phyloP scores from a whole-genome alignment of 306 rosid species.

The Fagus crenata region DNA sequence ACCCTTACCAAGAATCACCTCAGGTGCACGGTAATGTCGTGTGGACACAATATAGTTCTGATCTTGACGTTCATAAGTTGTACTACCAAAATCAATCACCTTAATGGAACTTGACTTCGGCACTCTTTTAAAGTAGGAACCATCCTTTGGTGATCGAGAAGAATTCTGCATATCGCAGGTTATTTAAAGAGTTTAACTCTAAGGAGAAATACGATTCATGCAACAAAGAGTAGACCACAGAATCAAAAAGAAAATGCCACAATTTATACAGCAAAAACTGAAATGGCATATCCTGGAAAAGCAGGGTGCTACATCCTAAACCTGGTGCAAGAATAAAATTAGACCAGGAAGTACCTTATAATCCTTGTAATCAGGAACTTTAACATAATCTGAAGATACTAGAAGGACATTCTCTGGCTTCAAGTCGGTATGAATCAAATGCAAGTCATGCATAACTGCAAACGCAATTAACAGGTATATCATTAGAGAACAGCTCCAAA shows the following conservation, averaged over 20 bases:
- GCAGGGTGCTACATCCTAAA: neutral
- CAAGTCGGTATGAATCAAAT: slow-evolving; percentile 82
- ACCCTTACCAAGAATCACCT: slow-evolving; percentile 81
- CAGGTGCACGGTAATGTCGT: slow-evolving; percentile 95
- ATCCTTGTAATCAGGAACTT: slow-evolving; percentile 75
- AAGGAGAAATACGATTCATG: neutral
- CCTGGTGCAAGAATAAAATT: neutral
- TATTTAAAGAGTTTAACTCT: neutral
- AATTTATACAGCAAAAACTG: neutral
- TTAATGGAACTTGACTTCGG: slow-evolving; percentile 90
- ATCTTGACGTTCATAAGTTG: slow-evolving; percentile 81
- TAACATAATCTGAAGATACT: slow-evolving; percentile 65
- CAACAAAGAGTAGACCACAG: neutral
- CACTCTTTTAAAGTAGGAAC: slow-evolving; percentile 69
- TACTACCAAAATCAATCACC: slow-evolving; percentile 98
- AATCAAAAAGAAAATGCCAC: neutral
- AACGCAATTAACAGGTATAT: neutral
- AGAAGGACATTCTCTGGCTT: slow-evolving; percentile 91
- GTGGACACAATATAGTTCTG: slow-evolving; percentile 93
- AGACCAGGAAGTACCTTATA: slow-evolving; percentile 30
- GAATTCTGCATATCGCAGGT: slow-evolving; percentile 48
- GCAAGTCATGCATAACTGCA: slow-evolving; percentile 94
- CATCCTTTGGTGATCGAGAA: slow-evolving; percentile 67
- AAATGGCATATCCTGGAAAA: neutral
- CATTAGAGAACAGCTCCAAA: neutral